Conservation (phyloP, 2,329 filamentous ascomycete genomes). For the Meredithiella fracta region DNA sequence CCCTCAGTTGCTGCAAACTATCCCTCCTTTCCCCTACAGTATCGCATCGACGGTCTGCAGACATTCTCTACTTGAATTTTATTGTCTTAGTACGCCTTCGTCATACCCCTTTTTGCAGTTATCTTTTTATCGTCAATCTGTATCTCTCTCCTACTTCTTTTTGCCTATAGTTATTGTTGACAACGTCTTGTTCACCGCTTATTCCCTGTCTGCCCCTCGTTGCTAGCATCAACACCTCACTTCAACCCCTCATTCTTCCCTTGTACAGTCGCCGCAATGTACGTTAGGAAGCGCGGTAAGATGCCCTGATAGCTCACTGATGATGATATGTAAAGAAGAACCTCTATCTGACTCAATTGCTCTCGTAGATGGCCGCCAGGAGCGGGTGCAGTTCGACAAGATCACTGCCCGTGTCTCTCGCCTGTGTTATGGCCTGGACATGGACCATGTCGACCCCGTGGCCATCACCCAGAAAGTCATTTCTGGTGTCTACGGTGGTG, state of each 20-base stretch:
- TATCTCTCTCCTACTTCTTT: not conserved
- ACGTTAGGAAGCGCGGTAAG: conserved; percentile 47
- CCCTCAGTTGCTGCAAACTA: not conserved
- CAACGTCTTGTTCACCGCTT: conserved; percentile 13
- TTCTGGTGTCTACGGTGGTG: conserved; percentile 95
- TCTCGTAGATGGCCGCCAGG: conserved; percentile 80
- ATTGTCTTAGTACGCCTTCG: not conserved
- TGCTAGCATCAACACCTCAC: not conserved
- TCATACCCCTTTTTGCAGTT: not conserved
- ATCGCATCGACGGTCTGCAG: not conserved
- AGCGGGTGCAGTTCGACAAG: conserved; percentile 99
- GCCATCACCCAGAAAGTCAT: conserved; percentile 99
- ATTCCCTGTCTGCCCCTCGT: conserved; percentile 16
- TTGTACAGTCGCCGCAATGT: conserved; percentile 30
- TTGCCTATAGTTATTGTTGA: conserved; percentile 10
- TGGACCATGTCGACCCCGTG: conserved; percentile 87
- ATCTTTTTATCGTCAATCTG: not conserved
- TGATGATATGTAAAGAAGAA: not conserved
- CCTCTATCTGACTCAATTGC: conserved; percentile 1
- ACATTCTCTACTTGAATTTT: not conserved
- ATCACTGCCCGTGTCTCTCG: conserved; percentile 97
- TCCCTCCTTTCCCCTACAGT: conserved; percentile 15
- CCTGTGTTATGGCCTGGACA: conserved; percentile 91
- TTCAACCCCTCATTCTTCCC: conserved; percentile 15
- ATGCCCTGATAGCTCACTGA: conserved; percentile 13